Evolutionary conservation across 169 alveolate species (phyloP), one percentile per base, ranked within the genome.

Genomic region (Plasmodium blacklocki): DNA sequence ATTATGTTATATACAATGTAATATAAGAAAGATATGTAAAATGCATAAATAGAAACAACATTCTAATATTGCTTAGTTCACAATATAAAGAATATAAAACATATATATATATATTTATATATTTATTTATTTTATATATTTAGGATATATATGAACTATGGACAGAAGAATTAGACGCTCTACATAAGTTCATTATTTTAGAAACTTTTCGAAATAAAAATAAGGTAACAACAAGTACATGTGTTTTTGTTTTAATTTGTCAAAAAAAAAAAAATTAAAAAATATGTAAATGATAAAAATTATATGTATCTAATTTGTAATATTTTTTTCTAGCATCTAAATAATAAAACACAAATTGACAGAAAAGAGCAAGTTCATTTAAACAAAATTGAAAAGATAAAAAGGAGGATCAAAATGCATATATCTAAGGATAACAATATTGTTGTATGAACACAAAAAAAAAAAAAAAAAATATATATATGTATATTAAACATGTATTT

Each of bases 121-220:
- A 32, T 19, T 60, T 59, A 18, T 6, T 7, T 54, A 15, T 49
- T 56, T 50, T 4, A 50, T 15, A 52, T 58, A 9, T 7, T 47
- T 29, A 83, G 91, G 58, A 83, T 68, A 83, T 71, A 18, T 83
- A 23, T 73, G 68, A 83, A 83, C 58, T 83, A 49, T 83, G 91
- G 91, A 47, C 67, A 26, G 66, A 45, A 18, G 80, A 83, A 14
- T 11, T 83, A 23, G 91, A 83, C 1, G 19, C 91, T 0, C 39
- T 71, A 49, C 43, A 83, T 54, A 68, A 70, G 39, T 68, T 15
- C 11, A 68, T 70, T 62, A 72, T 83, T 54, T 68, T 83, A 26
- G 91, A 83, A 68, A 59, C 26, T 19, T 83, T 68, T 32, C 26
- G 4, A 4, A 83, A 83, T 18, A 83, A 71, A 71, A 63, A 15